Percentiles rank a stretch among this genome's conserved stretches.
phyloP scores from a whole-genome alignment of 2,329 filamentous ascomycete genomes.

The Alternaria gaisen region DNA sequence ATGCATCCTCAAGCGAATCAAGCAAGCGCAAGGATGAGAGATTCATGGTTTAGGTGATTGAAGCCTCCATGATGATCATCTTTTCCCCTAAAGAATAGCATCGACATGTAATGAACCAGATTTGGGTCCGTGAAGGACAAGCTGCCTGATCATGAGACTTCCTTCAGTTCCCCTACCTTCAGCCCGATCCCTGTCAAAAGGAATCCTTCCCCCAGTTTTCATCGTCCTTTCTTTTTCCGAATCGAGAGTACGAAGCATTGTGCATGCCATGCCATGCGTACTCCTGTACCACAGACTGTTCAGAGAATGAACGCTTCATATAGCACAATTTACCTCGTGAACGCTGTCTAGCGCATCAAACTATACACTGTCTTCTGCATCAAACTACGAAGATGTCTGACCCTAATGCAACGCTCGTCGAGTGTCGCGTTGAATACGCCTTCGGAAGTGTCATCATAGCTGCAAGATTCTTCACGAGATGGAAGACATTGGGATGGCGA shows the following conservation, averaged over 20 bases:
- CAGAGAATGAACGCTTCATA: background rate
- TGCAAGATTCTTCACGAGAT: background rate
- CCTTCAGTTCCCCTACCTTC: background rate
- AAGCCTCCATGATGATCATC: background rate
- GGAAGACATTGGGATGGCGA: background rate
- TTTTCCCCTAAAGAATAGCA: background rate
- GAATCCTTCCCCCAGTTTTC: slow-evolving; percentile 1
- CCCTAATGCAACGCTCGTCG: background rate
- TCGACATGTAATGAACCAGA: background rate
- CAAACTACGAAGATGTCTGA: background rate
- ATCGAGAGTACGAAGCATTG: background rate
- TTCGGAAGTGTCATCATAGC: background rate
- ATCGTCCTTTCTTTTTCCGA: background rate
- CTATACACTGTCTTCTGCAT: background rate
- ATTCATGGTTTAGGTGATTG: background rate
- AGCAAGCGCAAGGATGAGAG: background rate
- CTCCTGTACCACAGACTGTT: background rate
- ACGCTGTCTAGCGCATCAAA: background rate
- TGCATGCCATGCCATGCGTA: background rate
- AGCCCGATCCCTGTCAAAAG: background rate
- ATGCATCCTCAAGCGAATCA: background rate
- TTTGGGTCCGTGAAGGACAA: background rate
- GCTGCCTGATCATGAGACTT: background rate
- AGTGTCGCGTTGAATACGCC: slow-evolving; percentile 1
- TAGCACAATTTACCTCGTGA: background rate